These are phyloP conservation scores for Amanita subjunquillea DNA, from an alignment of 768 basidiomycete species.

Conservation along the genomic window DNA sequence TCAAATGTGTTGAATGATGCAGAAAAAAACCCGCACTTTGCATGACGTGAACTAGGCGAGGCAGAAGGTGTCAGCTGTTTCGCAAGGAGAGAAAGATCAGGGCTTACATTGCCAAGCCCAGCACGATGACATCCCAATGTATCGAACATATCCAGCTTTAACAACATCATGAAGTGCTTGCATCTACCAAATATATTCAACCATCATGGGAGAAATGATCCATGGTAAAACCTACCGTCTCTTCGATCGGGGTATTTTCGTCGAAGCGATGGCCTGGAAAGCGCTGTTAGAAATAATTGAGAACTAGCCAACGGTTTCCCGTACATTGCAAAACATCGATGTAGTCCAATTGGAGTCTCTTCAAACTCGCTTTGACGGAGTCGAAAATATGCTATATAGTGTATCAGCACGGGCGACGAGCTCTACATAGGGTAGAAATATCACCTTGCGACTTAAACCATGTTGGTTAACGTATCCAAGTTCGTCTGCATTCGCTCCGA, in stretches of 20 bases:
- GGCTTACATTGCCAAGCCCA: no score
- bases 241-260: slow-evolving; percentile 28
- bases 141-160: neutral
- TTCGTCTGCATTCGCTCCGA: slow-evolving; percentile 18
- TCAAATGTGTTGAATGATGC: neutral
- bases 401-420: neutral
- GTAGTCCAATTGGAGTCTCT: slow-evolving; percentile 48
- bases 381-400: slow-evolving; percentile 36
- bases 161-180: slow-evolving; percentile 38
- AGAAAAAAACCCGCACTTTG: neutral
- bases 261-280: slow-evolving; percentile 26
- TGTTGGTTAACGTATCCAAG: slow-evolving; percentile 40
- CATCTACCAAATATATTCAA: slow-evolving; percentile 19
- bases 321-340: slow-evolving; percentile 23
- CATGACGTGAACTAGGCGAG: neutral
- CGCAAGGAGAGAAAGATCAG: no score
- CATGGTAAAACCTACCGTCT: slow-evolving; percentile 11
- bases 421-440: neutral
- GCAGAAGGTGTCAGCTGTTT: slow-evolving; percentile 1
- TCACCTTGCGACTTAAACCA: slow-evolving; percentile 30
- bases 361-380: slow-evolving; percentile 18
- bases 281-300: no score
- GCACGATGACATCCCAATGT: no score
- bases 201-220: neutral
- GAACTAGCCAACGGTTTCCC: no score